phyloP scores from a whole-genome alignment of 2,329 filamentous ascomycete species.

The Podosphaera xanthii region DNA sequence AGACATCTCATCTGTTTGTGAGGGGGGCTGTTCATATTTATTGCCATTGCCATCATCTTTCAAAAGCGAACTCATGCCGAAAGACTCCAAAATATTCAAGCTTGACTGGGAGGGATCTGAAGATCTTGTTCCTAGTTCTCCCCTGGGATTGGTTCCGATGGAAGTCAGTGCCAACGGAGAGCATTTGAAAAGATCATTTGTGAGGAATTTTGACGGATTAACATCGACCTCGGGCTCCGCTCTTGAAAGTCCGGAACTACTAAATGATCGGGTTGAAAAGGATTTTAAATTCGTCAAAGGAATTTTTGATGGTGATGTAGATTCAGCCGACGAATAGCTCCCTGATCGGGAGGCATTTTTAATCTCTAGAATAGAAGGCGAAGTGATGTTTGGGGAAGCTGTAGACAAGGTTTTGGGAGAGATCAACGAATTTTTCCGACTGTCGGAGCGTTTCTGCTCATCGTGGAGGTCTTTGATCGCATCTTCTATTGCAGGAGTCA shows the following conservation, averaged over 20 bases:
- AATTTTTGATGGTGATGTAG: slow-evolving; percentile 41
- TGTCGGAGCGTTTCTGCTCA: slow-evolving; percentile 48
- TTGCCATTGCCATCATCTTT: background rate
- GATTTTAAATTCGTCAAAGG: slow-evolving; percentile 26
- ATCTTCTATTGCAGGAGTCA: slow-evolving; percentile 50
- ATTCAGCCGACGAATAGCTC: slow-evolving; percentile 46
- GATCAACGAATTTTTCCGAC: slow-evolving; percentile 37
- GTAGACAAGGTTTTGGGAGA: slow-evolving; percentile 20
- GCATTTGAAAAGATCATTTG: slow-evolving; percentile 13
- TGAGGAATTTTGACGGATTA: background rate
- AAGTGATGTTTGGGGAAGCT: slow-evolving; percentile 23
- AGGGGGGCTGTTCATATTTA: background rate
- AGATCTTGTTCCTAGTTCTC: slow-evolving; percentile 12
- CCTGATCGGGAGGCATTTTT: slow-evolving; percentile 44
- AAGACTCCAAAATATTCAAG: slow-evolving; percentile 6
- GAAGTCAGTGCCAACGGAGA: slow-evolving; percentile 10
- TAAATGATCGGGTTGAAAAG: slow-evolving; percentile 30
- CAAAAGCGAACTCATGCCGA: slow-evolving; percentile 1
- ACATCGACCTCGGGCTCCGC: slow-evolving; percentile 17
- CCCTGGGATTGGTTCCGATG: slow-evolving; percentile 9
- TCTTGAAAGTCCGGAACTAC: slow-evolving; percentile 21
- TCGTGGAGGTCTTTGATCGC: slow-evolving; percentile 52
- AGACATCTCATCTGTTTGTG: background rate
- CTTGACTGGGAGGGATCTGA: slow-evolving; percentile 10
- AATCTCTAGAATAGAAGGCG: slow-evolving; percentile 42